A percentile compares a stretch with the other conserved stretches of the same genome.
Evolutionary conservation across 768 basidiomycete genomes (phyloP).

Genomic region (Austroboletus eburneus): DNA sequence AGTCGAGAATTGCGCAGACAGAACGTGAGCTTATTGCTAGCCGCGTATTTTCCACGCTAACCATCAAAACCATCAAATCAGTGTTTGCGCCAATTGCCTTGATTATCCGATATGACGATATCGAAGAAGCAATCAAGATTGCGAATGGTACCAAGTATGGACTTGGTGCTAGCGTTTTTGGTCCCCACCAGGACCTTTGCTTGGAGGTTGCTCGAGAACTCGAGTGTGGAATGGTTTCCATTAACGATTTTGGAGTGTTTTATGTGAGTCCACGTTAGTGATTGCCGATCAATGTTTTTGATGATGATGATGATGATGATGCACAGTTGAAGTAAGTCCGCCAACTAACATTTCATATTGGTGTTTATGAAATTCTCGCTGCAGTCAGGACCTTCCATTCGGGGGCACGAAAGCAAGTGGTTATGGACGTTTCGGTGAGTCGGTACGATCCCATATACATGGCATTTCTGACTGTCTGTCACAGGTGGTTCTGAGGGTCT

Average conservation of each 20-base stretch:
- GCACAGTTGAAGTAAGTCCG: slow-evolving; percentile 60
- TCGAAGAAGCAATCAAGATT: slow-evolving; percentile 83
- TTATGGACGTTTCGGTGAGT: slow-evolving; percentile 86
- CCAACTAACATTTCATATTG: slow-evolving; percentile 5
- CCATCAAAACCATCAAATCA: slow-evolving; percentile 25
- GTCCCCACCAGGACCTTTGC: slow-evolving; percentile 75
- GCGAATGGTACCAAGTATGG: slow-evolving; percentile 88
- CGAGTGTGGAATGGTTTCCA: slow-evolving; percentile 94
- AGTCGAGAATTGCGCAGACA: slow-evolving; percentile 72
- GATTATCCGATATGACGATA: slow-evolving; percentile 76
- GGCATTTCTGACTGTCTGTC: slow-evolving; percentile 7
- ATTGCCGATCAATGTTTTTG: slow-evolving; percentile 11
- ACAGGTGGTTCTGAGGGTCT: slow-evolving; percentile 92
- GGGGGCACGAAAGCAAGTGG: slow-evolving; percentile 91
- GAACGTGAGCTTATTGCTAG: slow-evolving; percentile 51
- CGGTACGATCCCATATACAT: background rate
- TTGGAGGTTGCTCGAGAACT: slow-evolving; percentile 74
- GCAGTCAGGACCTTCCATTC: slow-evolving; percentile 88
- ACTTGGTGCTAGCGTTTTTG: slow-evolving; percentile 93
- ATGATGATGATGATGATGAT: slow-evolving; percentile 4
- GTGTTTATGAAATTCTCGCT: slow-evolving; percentile 3
- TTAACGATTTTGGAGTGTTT: slow-evolving; percentile 92
- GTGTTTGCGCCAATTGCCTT: slow-evolving; percentile 93
- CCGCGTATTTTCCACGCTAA: slow-evolving; percentile 9
- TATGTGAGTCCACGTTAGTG: slow-evolving; percentile 50